These are phyloP conservation scores for Trichocomaceae sp. DNA, from an alignment of 2,329 filamentous ascomycete species.

Conservation along the genomic window DNA sequence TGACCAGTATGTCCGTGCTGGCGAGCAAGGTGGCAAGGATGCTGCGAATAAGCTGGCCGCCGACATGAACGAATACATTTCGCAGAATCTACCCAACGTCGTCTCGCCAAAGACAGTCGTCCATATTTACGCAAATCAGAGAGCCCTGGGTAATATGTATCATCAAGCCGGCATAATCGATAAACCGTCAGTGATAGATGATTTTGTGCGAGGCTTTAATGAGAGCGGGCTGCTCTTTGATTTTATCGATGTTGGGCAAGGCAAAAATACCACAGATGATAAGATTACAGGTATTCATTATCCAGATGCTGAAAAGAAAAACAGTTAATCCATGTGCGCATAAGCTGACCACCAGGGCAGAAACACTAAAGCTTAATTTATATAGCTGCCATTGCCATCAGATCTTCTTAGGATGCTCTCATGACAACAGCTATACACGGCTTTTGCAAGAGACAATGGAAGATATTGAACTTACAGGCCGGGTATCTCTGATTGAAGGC, in stretches of 20 bases:
- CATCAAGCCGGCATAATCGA: conserved; percentile 41
- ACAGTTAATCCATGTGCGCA: conserved; percentile 13
- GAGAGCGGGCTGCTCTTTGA: conserved; percentile 45
- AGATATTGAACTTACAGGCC: conserved; percentile 39
- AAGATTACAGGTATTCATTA: conserved; percentile 41
- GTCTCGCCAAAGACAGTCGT: conserved; percentile 44
- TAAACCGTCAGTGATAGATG: conserved; percentile 38
- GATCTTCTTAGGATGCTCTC: conserved; percentile 54
- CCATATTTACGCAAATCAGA: conserved; percentile 50
- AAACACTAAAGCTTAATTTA: conserved; percentile 49
- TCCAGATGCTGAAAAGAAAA: neutral
- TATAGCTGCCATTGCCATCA: conserved; percentile 56
- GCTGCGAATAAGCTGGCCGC: conserved; percentile 47
- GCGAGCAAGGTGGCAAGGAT: conserved; percentile 47
- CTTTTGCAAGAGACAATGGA: conserved; percentile 46
- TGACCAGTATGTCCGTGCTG: conserved; percentile 44
- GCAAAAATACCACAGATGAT: conserved; percentile 41
- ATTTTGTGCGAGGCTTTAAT: conserved; percentile 53
- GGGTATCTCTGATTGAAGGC: conserved; percentile 53
- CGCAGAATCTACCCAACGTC: conserved; percentile 35
- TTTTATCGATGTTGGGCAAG: conserved; percentile 43
- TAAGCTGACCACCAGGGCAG: conserved; percentile 32
- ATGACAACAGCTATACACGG: conserved; percentile 50
- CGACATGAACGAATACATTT: conserved; percentile 39
- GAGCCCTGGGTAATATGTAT: conserved; percentile 45